Base-by-base conservation (phyloP, 164 flowering plant genomes). In the Umbilicus rupestris region DNA sequence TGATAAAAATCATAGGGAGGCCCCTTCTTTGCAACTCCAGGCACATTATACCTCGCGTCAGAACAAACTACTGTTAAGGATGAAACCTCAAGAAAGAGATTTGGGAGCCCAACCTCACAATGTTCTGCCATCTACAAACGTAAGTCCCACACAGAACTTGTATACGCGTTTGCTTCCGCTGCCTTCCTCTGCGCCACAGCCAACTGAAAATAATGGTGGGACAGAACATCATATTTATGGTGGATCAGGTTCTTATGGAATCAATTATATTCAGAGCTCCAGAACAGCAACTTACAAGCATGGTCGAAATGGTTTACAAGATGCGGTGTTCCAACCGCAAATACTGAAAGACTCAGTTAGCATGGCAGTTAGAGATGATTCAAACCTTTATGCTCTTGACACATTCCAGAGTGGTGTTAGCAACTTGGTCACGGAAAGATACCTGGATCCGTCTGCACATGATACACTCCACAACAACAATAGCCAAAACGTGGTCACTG, bases 351-450 rank as follows among this genome's bases (percentile, higher is more conserved):
- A 52, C 19, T 3, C 60, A 55, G 60, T 28, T 26, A 15, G 19
- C 33, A 14, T 55, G 60, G 33, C 33, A 29, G 60, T 29, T 55
- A 55, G 60, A n/a, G 60, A 1, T 55, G 60, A 55, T 28, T 55
- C 60, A 26, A 26, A 28, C 33, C 60, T 33, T 9, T 26, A 55
- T 55, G 60, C 17, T 2, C 33, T 55, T 26, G 33, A 28, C 29
- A 55, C 60, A 28, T 55, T 55, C 60, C 60, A 55, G 19, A 55
- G 33, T 28, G 60, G 60, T 12, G 33, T 22, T 11, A 55, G 60
- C 31, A 55, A 55, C 17, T 3, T 26, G 33, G 19, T 55, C 33
- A 22, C 6, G 33, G 33, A 29, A 26, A 33, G 33, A 28, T 55
- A 55, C 33, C 60, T 14, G 16, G 28, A 55, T 28, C 33, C 60